Base-by-base conservation (phyloP, 306 rosid genomes). In the Dryas octopetala region DNA sequence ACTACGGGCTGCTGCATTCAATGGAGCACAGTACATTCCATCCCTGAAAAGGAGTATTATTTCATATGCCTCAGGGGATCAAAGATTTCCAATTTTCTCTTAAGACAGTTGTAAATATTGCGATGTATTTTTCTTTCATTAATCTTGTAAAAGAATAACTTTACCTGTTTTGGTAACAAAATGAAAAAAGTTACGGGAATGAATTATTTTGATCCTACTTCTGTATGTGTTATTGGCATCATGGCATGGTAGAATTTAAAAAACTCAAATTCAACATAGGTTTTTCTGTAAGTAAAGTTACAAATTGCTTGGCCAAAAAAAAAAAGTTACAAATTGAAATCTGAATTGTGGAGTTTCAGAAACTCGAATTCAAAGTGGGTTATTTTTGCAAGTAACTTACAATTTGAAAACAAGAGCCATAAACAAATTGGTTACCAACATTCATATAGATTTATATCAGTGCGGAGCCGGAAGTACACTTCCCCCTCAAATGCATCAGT, bases 31-130 rank as follows among this genome's bases (percentile, higher is more conserved):
- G 81, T 68, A 81, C 71, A 83, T 95, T 71, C 91, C 93, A 53
- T 96, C 96, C 4, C 95, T 95, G 12, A 95, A 89, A 75, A 89
- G 80, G 80, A 86, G 87, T 78, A 95, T 95, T 19, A 89, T 95
- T 83, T 95, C 97, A 47, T 91, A 85, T 83, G 98, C 97, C 69
- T 90, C 97, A 2, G 97, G 98, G 44, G 91, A 95, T 10, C 88
- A 86, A 54, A 90, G 85, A 72, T 72, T 90, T 71, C 97, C 96
- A 4, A 62, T 87, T 68, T 89, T 95, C 89, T 80, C 88, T 69
- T 86, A 77, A 83, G 66, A 78, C 49, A 16, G 15, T 3, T 72
- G 61, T 68, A 80, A 61, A 70, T 74, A 71, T 44, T 19, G 57
- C 28, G 62, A 32, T 40, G 43, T 14, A 74, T 12, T 28, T 5